phyloP scores from a whole-genome alignment of 805 yeast genomes.

The Pichia insulana region DNA sequence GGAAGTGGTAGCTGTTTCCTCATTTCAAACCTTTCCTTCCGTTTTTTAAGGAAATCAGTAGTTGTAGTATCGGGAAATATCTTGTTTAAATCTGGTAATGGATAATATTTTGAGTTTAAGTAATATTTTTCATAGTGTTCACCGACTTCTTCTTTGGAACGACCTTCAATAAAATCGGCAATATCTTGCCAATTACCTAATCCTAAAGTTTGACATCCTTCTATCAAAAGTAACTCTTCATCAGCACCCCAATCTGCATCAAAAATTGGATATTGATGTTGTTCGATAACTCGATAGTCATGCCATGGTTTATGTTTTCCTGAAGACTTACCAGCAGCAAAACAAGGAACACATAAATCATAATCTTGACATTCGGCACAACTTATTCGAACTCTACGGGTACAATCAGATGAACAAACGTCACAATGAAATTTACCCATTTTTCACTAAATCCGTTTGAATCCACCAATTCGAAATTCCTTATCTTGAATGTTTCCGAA shows the following conservation, averaged over 20 bases:
- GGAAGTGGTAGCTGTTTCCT: slow-evolving; percentile 69
- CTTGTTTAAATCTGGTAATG: slow-evolving; percentile 78
- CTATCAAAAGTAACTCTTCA: slow-evolving; percentile 81
- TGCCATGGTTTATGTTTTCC: slow-evolving; percentile 93
- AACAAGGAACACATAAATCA: slow-evolving; percentile 97
- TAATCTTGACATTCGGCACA: slow-evolving; percentile 93
- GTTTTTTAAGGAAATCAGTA: slow-evolving; percentile 54
- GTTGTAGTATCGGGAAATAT: slow-evolving; percentile 58
- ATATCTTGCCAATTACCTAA: slow-evolving; percentile 97
- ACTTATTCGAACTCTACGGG: slow-evolving; percentile 79
- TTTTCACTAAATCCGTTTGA: not conserved
- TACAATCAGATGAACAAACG: slow-evolving; percentile 92
- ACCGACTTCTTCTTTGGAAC: slow-evolving; percentile 87
- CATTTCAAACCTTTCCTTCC: slow-evolving; percentile 65
- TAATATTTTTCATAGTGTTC: slow-evolving; percentile 71
- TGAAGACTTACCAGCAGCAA: slow-evolving; percentile 71
- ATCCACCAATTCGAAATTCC: not conserved
- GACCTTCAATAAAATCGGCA: slow-evolving; percentile 90
- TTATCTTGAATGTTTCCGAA: not conserved
- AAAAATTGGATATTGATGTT: slow-evolving; percentile 89
- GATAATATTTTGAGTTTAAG: slow-evolving; percentile 63
- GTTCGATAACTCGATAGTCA: slow-evolving; percentile 85
- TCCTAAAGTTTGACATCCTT: slow-evolving; percentile 87
- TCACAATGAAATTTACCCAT: slow-evolving; percentile 77
- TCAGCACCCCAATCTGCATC: slow-evolving; percentile 96